Base-by-base conservation (phyloP, 176 grass and related monocot species). In the Lolium perenne region DNA sequence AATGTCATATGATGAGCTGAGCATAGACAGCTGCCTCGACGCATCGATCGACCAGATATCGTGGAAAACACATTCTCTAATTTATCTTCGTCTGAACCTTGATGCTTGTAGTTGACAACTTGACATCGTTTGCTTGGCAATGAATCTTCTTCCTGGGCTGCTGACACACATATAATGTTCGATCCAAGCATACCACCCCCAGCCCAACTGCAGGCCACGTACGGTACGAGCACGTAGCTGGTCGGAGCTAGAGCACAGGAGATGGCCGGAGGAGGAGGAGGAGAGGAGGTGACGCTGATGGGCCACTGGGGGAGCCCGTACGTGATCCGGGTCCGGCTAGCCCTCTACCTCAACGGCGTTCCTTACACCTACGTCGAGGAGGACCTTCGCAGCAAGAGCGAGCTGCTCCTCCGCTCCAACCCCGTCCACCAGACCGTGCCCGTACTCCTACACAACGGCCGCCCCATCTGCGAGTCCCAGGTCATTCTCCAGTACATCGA, bases 381-480 rank as follows among this genome's bases (percentile, higher is more conserved):
- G 81, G 85, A 89, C 41, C 58, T 84, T 43, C 53, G 67, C 53
- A 71, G 59, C 80, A 95, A 93, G 76, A 95, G 93, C 64, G 67
- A 90, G 25, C 80, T 89, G 0, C 84, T 95, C 10, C 82, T 93
- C 4, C 61, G 50, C 38, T 91, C 50, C 80, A 93, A 91, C 88
- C 93, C 91, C 1, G 76, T 95, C 54, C 59, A 93, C 86, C 79
- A 89, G 11, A 40, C 88, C 62, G 85, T 95, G 0, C 91, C 94
- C 0, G 86, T 93, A 7, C 77, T 93, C 77, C 80, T 90, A 73
- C 87, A 90, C 80, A 2, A 53, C 3, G 80, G 74, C 10, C 67
- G 21, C 61, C 58, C 84, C 10, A 1, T 89, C 57, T 82, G 65
- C 10, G 84, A 88, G 74, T 93, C 91, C 1, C 54, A 35, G 45